phyloP scores from a whole-genome alignment of 163 green algal genomes.

The Scenedesmus sp. region DNA sequence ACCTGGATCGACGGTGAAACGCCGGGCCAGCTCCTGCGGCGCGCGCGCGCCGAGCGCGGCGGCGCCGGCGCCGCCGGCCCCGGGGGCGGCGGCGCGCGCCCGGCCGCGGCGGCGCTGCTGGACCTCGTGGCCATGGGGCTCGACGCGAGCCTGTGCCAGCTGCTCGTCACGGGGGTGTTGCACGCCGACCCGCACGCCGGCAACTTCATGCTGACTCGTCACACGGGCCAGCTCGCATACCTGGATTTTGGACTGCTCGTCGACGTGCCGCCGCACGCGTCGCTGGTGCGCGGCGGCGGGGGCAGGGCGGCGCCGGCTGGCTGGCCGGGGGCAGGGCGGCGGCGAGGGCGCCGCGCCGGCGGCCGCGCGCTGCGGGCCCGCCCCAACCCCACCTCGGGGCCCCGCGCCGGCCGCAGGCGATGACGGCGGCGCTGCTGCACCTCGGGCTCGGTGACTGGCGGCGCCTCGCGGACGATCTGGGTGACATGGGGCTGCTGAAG shows the following conservation, averaged over 20 bases:
- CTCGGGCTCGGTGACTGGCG: slow-evolving; percentile 49
- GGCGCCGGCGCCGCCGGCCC: too few species aligned
- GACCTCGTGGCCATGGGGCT: slow-evolving; percentile 49
- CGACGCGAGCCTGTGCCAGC: slow-evolving; percentile 55
- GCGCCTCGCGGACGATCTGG: slow-evolving; percentile 51
- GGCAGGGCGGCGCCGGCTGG: neutral
- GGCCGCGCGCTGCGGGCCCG: neutral
- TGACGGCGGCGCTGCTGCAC: slow-evolving; percentile 64
- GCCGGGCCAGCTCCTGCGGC: slow-evolving; percentile 40
- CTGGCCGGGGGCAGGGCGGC: too few species aligned
- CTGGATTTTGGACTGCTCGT: slow-evolving; percentile 63
- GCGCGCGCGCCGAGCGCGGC: too few species aligned
- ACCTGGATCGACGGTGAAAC: slow-evolving; percentile 64
- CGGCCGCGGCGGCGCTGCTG: slow-evolving; percentile 34
- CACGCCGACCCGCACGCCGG: slow-evolving; percentile 69
- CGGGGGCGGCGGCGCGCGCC: too few species aligned
- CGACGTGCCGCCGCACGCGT: slow-evolving; percentile 42
- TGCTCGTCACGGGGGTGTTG: slow-evolving; percentile 65
- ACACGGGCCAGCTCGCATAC: slow-evolving; percentile 50
- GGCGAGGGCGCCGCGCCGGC: neutral
- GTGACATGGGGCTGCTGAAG: slow-evolving; percentile 63
- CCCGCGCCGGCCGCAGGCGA: slow-evolving; percentile 57
- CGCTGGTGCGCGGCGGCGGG: slow-evolving; percentile 26
- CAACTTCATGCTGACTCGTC: slow-evolving; percentile 60
- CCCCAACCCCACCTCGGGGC: too few species aligned